Base-by-base conservation (phyloP, 78 protist species). In the Cavenderia fasciculata region DNA sequence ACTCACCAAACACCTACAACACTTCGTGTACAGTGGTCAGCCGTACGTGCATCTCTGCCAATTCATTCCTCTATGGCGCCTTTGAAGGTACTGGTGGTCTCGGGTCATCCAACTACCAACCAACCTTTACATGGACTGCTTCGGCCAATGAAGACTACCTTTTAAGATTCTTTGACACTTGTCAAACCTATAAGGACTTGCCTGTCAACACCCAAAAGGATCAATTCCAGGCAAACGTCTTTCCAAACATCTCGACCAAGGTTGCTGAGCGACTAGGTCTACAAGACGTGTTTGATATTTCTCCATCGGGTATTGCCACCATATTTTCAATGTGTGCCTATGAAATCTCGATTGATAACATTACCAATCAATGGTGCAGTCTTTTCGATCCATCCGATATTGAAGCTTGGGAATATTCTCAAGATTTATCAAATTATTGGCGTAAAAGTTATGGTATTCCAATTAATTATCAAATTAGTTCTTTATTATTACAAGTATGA, bases 91-190 rank as follows among this genome's bases (percentile, higher is more conserved):
- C 43, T 36, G 76, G 88, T 11, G 38, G 21, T 10, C 57, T 79
- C 1, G 88, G 88, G 5, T 12, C 6, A 0, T 1, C 44, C 16
- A 47, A 36, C 4, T 79, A 65, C 41, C 70, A 79, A 54, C 88
- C 88, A 1, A 68, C 52, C 3, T 79, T 65, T 14, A 49, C 52
- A 12, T 27, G 47, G 14, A 65, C 70, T 1, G 29, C 70, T 29
- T 38, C 51, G 18, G 31, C 59, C 16, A 68, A 79, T 27, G 41
- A 51, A 44, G 88, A 79, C 57, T 36, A 33, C 0, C 31, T 79
- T 1, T n/a, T 79, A 7, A 63, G 88, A 47, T 79, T 79, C 88
- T 79, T 79, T 79, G 63, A 51, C 8, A 66, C 54, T 0, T 79
- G 88, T 66, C n/a, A 62, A 0, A 11, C 23, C 1, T 79, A 79